Base-by-base conservation (phyloP, 1,284 basidiomycete genomes). In the Tylopilus orsonianus region DNA sequence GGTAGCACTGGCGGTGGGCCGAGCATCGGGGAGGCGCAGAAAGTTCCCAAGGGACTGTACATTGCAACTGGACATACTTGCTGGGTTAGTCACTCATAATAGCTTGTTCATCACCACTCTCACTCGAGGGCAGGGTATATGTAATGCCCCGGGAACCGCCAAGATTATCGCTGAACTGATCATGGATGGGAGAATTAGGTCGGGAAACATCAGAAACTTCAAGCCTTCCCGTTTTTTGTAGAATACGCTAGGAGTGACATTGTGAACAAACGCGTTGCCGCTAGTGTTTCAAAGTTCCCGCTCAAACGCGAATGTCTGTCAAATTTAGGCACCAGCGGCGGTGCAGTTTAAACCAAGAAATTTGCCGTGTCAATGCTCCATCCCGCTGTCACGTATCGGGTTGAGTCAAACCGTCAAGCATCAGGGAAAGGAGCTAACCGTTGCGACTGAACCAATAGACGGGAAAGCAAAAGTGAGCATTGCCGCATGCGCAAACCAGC, bases 51-150 rank as follows among this genome's bases (percentile, higher is more conserved):
- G 55, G 81, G 83, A 0, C 49, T 87, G 53, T 71, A 79, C 46
- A 68, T 87, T 41, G 83, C 82, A 2, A 79, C 81, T 3, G 85
- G 85, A 10, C 85, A 88, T 62, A 83, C 83, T 0, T 86, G 83
- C 54, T 83, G 80, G 81, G 80, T 81, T 54, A 55, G 74, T 67
- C 20, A 2, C 23, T 46, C 43, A 30, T 22, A 20, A 32, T 24
- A 19, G 23, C 39, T 40, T 20, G 32, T 38, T 14, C 1, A 30
- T 8, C 41, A 10, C 26, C 43, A 22, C 44, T 22, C 46, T 64
- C 16, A 58, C n/a, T 10, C 9, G 1, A 16, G 9, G 8, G 13
- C 49, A 85, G 84, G 85, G 85, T 3, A 83, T 87, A 42, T 86
- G 79, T 62, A 87, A 87, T 56, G 85, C 80, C 2, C 84, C 85